phyloP scores from a whole-genome alignment of 345 rosid species.

The Salix purpurea region DNA sequence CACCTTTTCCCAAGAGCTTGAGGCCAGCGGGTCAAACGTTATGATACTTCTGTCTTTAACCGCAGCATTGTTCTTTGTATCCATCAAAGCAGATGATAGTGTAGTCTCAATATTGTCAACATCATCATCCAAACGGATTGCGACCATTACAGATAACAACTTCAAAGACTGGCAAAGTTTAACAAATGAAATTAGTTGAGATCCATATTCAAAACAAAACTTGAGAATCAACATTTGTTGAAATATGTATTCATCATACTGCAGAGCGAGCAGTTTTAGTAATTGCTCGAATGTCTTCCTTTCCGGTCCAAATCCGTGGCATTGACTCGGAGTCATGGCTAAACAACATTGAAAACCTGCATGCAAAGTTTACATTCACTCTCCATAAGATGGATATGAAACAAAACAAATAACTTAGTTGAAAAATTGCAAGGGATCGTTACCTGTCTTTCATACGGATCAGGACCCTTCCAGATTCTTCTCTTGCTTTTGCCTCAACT shows the following conservation, averaged over 20 bases:
- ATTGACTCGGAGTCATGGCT: constrained; percentile 95
- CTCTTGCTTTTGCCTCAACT: constrained; percentile 85
- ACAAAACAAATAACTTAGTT: constrained; percentile 12
- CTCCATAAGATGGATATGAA: constrained; percentile 5
- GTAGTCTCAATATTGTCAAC: constrained; percentile 68
- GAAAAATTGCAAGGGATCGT: constrained; percentile 14
- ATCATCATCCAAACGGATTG: constrained; percentile 68
- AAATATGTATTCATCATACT: constrained; percentile 40
- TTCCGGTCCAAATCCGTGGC: constrained; percentile 99
- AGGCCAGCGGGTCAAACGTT: constrained; percentile 71
- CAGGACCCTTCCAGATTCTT: constrained; percentile 85
- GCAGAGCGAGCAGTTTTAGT: constrained; percentile 85
- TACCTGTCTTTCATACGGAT: constrained; percentile 94
- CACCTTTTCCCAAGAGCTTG: constrained; percentile 96
- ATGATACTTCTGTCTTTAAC: constrained; percentile 53
- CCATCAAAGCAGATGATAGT: constrained; percentile 54
- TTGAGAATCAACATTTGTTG: not conserved
- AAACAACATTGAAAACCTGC: constrained; percentile 82
- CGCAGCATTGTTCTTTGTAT: constrained; percentile 31
- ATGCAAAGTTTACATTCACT: constrained; percentile 18
- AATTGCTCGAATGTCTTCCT: constrained; percentile 92
- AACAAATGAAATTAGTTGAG: constrained; percentile 16
- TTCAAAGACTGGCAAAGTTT: constrained; percentile 67
- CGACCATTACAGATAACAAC: constrained; percentile 83
- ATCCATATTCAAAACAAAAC: not conserved